Percentiles rank a stretch among this genome's conserved stretches.
Conservation (phyloP, 192 early-diverging fungal genomes). For the Rhizophagus clarus region DNA sequence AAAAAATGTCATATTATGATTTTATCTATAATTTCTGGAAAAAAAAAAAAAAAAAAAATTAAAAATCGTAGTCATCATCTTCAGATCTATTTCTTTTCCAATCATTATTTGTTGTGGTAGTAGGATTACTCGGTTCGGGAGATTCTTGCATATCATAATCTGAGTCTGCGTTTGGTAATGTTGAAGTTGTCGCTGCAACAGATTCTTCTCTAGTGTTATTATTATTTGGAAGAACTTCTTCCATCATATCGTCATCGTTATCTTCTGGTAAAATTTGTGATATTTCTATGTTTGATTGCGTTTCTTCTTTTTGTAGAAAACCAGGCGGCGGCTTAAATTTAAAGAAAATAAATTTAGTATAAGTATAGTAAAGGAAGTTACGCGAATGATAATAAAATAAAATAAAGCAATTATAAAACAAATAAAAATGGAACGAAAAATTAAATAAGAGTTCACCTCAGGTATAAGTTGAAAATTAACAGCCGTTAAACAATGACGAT, state of each 20-base stretch:
- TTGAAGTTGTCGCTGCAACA: background rate
- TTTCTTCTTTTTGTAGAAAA: background rate
- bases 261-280: background rate
- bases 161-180: background rate
- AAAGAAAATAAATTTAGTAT: background rate
- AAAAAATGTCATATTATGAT: too few relatives aligned
- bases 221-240: background rate
- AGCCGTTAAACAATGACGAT: constrained; percentile 73
- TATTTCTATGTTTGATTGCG: background rate
- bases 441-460: constrained; percentile 3
- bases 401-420: background rate
- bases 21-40: too few relatives aligned
- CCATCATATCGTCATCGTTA: background rate
- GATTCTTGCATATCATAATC: constrained; percentile 28
- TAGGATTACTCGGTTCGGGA: background rate
- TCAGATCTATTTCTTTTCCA: background rate
- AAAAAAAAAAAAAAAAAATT: background rate
- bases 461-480: constrained; percentile 80
- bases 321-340: background rate
- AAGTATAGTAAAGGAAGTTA: background rate
- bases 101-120: background rate
- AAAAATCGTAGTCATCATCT: background rate
- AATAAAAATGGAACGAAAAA: background rate
- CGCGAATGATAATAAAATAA: too few relatives aligned
- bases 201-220: background rate